Conservation (phyloP, 108 stramenopile species). For the Stephanodiscus triporus region DNA sequence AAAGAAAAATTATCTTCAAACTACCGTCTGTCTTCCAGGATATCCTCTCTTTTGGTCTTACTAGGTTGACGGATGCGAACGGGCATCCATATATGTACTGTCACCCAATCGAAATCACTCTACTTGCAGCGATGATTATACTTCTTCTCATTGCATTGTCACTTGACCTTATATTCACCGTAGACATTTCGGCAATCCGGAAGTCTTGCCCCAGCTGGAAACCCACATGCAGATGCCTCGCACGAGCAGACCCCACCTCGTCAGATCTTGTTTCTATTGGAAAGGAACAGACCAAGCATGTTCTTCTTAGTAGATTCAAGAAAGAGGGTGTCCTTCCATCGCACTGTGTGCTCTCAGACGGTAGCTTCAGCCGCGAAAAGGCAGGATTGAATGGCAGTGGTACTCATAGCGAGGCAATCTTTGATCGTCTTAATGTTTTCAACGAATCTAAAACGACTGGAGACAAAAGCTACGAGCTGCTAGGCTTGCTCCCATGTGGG, state of each 20-base stretch:
- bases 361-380: conserved; percentile 60
- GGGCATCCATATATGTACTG: conserved; percentile 12
- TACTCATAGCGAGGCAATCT: conserved; percentile 62
- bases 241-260: conserved; percentile 73
- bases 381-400: conserved; percentile 3
- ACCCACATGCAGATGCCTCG: conserved; percentile 75
- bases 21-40: conserved; percentile 21
- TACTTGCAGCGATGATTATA: conserved; percentile 25
- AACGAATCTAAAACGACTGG: conserved; percentile 23
- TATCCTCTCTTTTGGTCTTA: conserved; percentile 26
- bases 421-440: conserved; percentile 32
- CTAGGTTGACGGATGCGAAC: conserved; percentile 15
- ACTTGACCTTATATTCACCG: conserved; percentile 28
- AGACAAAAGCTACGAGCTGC: neutral
- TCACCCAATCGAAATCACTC: conserved; percentile 24
- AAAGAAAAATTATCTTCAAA: conserved; percentile 23
- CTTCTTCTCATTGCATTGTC: conserved; percentile 25
- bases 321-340: conserved; percentile 55
- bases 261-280: conserved; percentile 71
- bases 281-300: conserved; percentile 77
- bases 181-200: conserved; percentile 19
- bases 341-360: conserved; percentile 56
- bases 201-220: conserved; percentile 37
- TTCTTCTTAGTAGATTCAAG: conserved; percentile 63
- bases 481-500: conserved; percentile 56